phyloP scores from a whole-genome alignment of 129 eudicot genomes.

The Rutidosis leptorrhynchoides region DNA sequence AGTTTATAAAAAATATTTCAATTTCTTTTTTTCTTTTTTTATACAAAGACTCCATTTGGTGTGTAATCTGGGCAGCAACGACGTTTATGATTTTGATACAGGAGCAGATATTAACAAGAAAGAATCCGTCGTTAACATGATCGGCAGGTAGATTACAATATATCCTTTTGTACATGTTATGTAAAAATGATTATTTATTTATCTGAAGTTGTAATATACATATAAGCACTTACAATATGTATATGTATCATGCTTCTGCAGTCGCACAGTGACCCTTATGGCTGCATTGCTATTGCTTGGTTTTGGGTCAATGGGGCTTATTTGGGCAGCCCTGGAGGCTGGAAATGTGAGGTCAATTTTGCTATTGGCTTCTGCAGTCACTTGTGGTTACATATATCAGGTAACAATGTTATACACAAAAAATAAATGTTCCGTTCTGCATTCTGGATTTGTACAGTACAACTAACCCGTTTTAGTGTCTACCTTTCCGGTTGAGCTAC shows the following conservation, averaged over 20 bases:
- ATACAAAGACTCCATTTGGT: constrained; percentile 12
- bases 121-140: constrained; percentile 83
- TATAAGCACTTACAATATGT: background rate
- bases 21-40: constrained; percentile 4
- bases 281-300: constrained; percentile 61
- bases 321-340: constrained; percentile 57
- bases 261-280: constrained; percentile 71
- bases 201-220: background rate
- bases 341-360: constrained; percentile 58
- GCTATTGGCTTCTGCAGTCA: constrained; percentile 54
- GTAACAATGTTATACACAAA: constrained; percentile 33
- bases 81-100: constrained; percentile 92
- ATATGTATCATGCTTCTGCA: constrained; percentile 16
- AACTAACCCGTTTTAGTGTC: constrained; percentile 53
- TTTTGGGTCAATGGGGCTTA: constrained; percentile 60
- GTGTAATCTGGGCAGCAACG: constrained; percentile 74
- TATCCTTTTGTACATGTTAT: background rate
- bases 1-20: background rate
- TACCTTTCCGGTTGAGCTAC: constrained; percentile 92
- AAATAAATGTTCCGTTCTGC: background rate
- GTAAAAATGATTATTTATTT: background rate
- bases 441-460: constrained; percentile 2
- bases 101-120: constrained; percentile 90
- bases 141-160: constrained; percentile 51
- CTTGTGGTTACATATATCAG: constrained; percentile 85